Conservation (phyloP, 2,329 filamentous ascomycete genomes). For the Fusarium sp. region DNA sequence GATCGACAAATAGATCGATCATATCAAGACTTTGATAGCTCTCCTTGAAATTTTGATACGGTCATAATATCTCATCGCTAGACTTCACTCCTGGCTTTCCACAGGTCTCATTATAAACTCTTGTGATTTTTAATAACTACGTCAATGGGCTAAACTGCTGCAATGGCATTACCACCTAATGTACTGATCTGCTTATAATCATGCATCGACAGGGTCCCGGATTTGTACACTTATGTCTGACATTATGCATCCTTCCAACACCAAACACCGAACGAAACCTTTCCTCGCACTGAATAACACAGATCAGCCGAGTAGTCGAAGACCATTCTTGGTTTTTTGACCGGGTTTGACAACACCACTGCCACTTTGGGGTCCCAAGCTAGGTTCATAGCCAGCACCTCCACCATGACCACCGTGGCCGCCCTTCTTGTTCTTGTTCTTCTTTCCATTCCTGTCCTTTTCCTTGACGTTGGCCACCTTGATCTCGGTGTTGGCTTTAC, state of each 20-base stretch:
- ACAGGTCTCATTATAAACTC: not conserved
- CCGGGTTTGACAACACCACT: conserved; percentile 71
- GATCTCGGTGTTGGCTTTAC: conserved; percentile 92
- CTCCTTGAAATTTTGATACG: too few relatives aligned
- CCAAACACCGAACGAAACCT: conserved; percentile 31
- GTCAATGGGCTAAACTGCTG: not conserved
- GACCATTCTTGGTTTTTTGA: conserved; percentile 75
- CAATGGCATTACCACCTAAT: not conserved
- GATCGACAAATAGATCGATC: too few relatives aligned
- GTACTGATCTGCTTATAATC: not conserved
- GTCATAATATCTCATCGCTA: too few relatives aligned
- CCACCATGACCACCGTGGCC: conserved; percentile 47
- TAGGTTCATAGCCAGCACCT: conserved; percentile 60
- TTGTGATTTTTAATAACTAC: not conserved
- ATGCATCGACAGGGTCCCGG: not conserved
- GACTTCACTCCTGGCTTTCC: not conserved
- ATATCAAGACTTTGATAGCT: too few relatives aligned
- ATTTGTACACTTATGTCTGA: conserved; percentile 7
- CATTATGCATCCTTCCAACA: conserved; percentile 33
- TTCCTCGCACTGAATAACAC: not conserved
- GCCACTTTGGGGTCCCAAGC: conserved; percentile 62
- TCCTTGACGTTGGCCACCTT: conserved; percentile 78
- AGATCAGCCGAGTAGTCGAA: conserved; percentile 68
- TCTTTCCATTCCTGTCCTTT: conserved; percentile 57
- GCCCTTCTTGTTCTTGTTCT: conserved; percentile 55